Base-by-base conservation (phyloP, 2,329 filamentous ascomycete species). In the Cryphonectria parasitica region DNA sequence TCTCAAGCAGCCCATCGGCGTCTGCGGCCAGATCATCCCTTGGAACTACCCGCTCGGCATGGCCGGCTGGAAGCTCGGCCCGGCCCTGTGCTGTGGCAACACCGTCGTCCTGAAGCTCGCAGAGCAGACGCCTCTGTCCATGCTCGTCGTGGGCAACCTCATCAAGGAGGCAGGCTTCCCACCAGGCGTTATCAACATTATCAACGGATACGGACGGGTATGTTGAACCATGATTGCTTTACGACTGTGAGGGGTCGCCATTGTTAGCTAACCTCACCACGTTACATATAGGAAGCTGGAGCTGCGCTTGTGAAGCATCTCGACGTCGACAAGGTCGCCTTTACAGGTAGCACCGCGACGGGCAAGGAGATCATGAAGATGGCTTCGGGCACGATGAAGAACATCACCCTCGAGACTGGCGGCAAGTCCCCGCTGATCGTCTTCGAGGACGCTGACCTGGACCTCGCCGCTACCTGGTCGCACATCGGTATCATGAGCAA, bases 21-120 rank as follows among this genome's bases (percentile, higher is more conserved):
- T 96, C 0, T 92, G 92, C 74, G 92, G 87, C 17, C 86, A 86
- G 79, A 94, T 95, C 74, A 93, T 93, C 71, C 92, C 92, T 11
- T 95, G 92, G 91, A 95, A 95, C 79, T 93, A 91, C 74, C 92
- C 93, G 1, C 84, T 95, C 1, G 85, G 86, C 28, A 94, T 95
- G 88, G 91, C 91, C 22, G 89, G 89, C 6, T 92, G 91, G 90
- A 94, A 94, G 78, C 85, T 94, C 74, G 92, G 90, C 28, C 92
- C 92, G 19, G 89, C 89, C n/a, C 77, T 91, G 58, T 87, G 88
- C 66, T 87, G 87, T 73, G 89, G 89, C 71, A 91, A 91, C 79
- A 88, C 88, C 2, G 82, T 91, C 66, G 83, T 91, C 45, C 80
- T 91, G 62, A 91, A 91, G 82, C 84, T 88, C 43, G 87, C 88